These are phyloP conservation scores for Craspedostauros australis DNA, from an alignment of 108 stramenopile genomes.

Conservation along the genomic window DNA sequence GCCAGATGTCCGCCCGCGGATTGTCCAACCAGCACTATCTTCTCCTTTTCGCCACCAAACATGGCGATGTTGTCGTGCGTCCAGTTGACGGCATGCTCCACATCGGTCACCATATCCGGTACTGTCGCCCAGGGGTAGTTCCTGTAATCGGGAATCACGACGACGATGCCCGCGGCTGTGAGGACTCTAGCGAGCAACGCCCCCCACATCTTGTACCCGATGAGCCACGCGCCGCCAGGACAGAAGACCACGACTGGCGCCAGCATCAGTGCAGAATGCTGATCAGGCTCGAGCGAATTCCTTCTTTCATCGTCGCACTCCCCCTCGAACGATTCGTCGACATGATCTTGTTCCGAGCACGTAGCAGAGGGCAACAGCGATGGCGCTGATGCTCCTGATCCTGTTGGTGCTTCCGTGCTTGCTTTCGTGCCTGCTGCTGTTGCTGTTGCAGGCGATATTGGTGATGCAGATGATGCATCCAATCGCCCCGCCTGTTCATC, in stretches of 20 bases:
- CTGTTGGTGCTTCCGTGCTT: not conserved
- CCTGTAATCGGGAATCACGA: constrained; percentile 65
- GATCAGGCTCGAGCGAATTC: not conserved
- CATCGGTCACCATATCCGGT: constrained; percentile 59
- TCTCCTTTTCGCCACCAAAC: constrained; percentile 56
- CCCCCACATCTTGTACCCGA: constrained; percentile 84
- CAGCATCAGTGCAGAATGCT: not conserved
- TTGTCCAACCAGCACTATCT: constrained; percentile 57
- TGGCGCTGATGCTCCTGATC: not conserved
- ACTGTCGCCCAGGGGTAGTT: constrained; percentile 53
- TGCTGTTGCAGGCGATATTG: too few relatives aligned
- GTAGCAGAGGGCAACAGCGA: too few relatives aligned
- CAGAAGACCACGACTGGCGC: constrained; percentile 56
- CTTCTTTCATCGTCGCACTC: not conserved
- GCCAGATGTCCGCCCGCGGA: constrained; percentile 62
- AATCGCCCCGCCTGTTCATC: too few relatives aligned
- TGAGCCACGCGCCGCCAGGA: constrained; percentile 70
- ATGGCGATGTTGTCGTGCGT: constrained; percentile 28
- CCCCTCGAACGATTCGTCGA: not conserved
- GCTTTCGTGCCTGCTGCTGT: not conserved
- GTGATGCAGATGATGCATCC: too few relatives aligned
- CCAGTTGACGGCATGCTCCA: constrained; percentile 56
- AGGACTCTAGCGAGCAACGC: constrained; percentile 49
- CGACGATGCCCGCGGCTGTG: constrained; percentile 37
- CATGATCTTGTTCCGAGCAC: too few relatives aligned